Percentiles rank a stretch among this genome's conserved stretches.
Conservation (phyloP, 2,329 filamentous ascomycete species). For the Phaeosphaeriaceae sp. region DNA sequence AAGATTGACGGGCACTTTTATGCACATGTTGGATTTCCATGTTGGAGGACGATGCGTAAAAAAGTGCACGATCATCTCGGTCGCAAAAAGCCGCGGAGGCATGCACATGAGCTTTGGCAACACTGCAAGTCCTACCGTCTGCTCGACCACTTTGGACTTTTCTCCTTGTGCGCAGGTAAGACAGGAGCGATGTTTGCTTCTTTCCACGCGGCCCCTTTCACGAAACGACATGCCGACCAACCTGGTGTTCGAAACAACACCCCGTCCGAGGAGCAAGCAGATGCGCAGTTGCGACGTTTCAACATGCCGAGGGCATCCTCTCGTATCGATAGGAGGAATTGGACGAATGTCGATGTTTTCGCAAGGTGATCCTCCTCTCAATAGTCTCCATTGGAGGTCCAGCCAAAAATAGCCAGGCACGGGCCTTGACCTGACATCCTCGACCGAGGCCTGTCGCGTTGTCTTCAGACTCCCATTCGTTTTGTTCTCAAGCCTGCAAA, state of each 20-base stretch:
- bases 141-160: too few species aligned
- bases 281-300: not conserved
- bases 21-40: not conserved
- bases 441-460: not conserved
- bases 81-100: too few species aligned
- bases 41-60: not conserved
- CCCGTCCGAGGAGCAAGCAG: not conserved
- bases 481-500: not conserved
- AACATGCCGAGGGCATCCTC: not conserved
- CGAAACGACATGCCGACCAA: not conserved
- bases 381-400: not conserved
- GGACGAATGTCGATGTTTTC: not conserved
- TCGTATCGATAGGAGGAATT: not conserved
- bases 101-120: too few species aligned
- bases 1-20: not conserved
- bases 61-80: too few species aligned
- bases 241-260: not conserved
- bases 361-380: not conserved
- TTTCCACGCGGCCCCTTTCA: not conserved
- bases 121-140: too few species aligned
- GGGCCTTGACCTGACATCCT: not conserved
- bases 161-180: not conserved
- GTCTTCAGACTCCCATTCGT: not conserved
- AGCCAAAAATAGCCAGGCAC: slow-evolving; percentile 10
- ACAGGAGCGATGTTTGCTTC: not conserved